Conservation (phyloP, 2,329 filamentous ascomycete genomes). For the Coleophoma eucalyptorum region DNA sequence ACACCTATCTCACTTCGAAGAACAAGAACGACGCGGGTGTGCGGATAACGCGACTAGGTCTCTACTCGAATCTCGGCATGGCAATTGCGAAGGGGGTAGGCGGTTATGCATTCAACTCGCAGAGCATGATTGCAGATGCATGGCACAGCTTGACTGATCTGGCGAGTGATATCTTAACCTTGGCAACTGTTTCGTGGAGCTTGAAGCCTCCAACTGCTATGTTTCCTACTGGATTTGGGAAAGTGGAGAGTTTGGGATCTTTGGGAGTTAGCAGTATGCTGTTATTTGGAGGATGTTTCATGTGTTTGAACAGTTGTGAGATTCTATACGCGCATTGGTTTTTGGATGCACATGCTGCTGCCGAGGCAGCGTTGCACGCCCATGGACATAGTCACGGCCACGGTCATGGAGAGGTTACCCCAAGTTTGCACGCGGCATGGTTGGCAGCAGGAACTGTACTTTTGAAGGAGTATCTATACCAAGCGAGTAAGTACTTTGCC, state of each 20-base stretch:
- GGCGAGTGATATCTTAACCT: constrained; percentile 89
- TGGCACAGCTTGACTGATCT: constrained; percentile 95
- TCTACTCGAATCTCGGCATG: constrained; percentile 91
- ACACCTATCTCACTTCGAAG: constrained; percentile 72
- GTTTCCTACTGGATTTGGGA: constrained; percentile 92
- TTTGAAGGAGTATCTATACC: constrained; percentile 95
- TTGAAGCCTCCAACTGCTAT: constrained; percentile 76
- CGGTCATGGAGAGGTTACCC: constrained; percentile 59
- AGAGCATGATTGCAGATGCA: constrained; percentile 88
- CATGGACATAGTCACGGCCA: constrained; percentile 56
- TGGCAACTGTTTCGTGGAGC: constrained; percentile 92
- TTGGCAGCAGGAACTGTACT: constrained; percentile 84
- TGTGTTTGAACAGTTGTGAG: constrained; percentile 75
- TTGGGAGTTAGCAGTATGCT: constrained; percentile 90
- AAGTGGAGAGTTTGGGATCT: constrained; percentile 94
- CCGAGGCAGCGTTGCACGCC: constrained; percentile 47
- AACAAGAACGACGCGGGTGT: constrained; percentile 93
- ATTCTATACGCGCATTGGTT: constrained; percentile 71
- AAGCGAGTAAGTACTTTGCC: constrained; percentile 71
- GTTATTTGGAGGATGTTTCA: constrained; percentile 83
- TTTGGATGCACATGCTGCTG: constrained; percentile 54
- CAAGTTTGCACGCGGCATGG: constrained; percentile 94
- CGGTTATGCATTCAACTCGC: constrained; percentile 91
- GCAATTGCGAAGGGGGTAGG: constrained; percentile 89
- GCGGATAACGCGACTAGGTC: constrained; percentile 84